These are phyloP conservation scores for Globisporangium echinulatum DNA, from an alignment of 352 stramenopile species.

Conservation along the genomic window DNA sequence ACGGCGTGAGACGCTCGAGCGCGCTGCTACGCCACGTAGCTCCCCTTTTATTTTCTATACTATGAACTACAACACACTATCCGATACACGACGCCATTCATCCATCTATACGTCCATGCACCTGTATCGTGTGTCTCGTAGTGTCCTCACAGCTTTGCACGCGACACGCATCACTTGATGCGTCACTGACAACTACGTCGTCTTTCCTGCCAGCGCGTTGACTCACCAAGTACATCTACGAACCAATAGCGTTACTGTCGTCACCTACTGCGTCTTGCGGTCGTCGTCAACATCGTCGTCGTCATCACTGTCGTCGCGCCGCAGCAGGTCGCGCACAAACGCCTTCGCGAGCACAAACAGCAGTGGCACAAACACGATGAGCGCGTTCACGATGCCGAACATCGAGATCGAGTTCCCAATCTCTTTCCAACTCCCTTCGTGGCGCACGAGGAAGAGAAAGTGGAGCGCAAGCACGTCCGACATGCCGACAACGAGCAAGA, in stretches of 20 bases:
- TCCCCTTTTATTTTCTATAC: background rate
- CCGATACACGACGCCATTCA: background rate
- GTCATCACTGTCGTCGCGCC: background rate
- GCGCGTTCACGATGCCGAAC: conserved; percentile 80
- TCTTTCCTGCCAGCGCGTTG: too few relatives aligned
- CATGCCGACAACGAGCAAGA: conserved; percentile 74
- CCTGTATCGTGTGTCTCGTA: too few relatives aligned
- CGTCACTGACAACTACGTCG: too few relatives aligned
- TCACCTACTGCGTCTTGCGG: conserved; percentile 5
- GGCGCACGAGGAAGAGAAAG: conserved; percentile 77
- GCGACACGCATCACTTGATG: too few relatives aligned
- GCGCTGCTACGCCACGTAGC: background rate
- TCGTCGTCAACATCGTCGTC: background rate
- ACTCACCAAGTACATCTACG: too few relatives aligned
- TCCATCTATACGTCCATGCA: background rate
- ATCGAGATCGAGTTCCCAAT: conserved; percentile 86
- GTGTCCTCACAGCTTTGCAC: too few relatives aligned
- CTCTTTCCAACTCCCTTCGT: conserved; percentile 85
- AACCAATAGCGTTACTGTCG: too few relatives aligned
- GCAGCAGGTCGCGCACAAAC: conserved; percentile 10
- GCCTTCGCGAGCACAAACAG: conserved; percentile 21
- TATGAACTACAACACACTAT: background rate
- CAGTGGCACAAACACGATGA: conserved; percentile 77
- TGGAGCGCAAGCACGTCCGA: conserved; percentile 75
- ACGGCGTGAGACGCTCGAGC: background rate